Conservation (phyloP, 2,329 filamentous ascomycete species). For the Aspergillus novoparasiticus region DNA sequence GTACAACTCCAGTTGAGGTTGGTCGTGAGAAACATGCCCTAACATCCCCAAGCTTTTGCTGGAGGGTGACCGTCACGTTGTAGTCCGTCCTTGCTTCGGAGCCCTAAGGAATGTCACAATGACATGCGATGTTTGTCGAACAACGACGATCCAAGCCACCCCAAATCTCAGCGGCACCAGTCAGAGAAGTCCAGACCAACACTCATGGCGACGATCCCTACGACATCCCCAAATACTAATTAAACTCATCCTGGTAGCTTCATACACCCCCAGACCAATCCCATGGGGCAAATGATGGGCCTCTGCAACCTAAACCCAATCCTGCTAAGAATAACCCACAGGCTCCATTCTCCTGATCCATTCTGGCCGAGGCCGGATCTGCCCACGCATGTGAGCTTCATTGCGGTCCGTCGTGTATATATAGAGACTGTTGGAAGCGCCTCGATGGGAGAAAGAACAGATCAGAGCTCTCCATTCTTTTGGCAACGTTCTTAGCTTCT, state of each 20-base stretch:
- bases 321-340: slow-evolving; percentile 12
- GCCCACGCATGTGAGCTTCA: slow-evolving; percentile 16
- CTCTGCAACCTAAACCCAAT: slow-evolving; percentile 6
- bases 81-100: not conserved
- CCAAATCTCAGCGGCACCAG: not conserved
- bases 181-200: slow-evolving; percentile 15
- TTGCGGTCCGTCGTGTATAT: slow-evolving; percentile 14
- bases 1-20: not conserved
- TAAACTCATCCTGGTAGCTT: slow-evolving; percentile 9
- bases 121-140: slow-evolving; percentile 2
- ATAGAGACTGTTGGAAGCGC: slow-evolving; percentile 9
- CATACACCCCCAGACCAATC: slow-evolving; percentile 4
- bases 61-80: not conserved
- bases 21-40: not conserved
- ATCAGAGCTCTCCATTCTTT: slow-evolving; percentile 19
- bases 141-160: slow-evolving; percentile 1
- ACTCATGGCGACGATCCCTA: slow-evolving; percentile 14
- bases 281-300: slow-evolving; percentile 1
- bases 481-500: slow-evolving; percentile 13
- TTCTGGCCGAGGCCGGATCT: slow-evolving; percentile 5
- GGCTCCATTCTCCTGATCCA: slow-evolving; percentile 13
- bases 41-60: not conserved
- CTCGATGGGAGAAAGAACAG: slow-evolving; percentile 10
- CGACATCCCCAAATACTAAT: slow-evolving; percentile 1
- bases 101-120: slow-evolving; percentile 2